These are phyloP conservation scores for Aspergillus jensenii DNA, from an alignment of 2,329 filamentous ascomycete species.

Conservation along the genomic window DNA sequence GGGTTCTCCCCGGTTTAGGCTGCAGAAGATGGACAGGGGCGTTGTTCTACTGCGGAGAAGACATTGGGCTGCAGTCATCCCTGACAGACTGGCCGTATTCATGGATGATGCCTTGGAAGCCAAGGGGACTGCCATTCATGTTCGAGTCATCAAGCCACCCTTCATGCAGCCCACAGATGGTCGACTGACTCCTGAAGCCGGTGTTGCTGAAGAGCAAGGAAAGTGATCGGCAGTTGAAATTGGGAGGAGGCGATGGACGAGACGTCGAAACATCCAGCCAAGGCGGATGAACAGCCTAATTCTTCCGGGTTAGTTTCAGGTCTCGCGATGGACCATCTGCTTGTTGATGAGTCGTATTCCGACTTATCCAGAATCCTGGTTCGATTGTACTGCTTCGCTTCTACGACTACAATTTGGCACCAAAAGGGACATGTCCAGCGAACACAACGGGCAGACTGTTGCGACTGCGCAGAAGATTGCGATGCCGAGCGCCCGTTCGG, in stretches of 20 bases:
- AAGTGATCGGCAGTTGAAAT: conserved; percentile 1
- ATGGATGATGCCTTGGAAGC: too few relatives aligned
- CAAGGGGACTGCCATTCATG: too few relatives aligned
- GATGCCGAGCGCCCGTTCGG: background rate
- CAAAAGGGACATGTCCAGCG: background rate
- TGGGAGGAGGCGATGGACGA: background rate
- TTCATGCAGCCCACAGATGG: too few relatives aligned
- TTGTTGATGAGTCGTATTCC: too few relatives aligned
- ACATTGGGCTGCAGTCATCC: too few relatives aligned
- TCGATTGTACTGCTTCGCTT: background rate
- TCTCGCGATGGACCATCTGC: background rate
- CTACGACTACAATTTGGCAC: background rate
- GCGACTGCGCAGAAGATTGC: background rate
- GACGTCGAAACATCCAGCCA: background rate
- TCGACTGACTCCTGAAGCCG: background rate
- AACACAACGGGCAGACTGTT: background rate
- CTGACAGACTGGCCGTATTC: too few relatives aligned
- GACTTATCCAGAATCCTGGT: background rate
- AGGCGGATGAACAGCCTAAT: background rate
- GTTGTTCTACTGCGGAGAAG: too few relatives aligned
- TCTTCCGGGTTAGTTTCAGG: background rate
- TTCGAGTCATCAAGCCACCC: too few relatives aligned
- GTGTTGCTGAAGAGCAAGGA: background rate
- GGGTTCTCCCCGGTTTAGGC: too few relatives aligned
- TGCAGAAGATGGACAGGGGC: too few relatives aligned